Evolutionary conservation across 768 basidiomycete species (phyloP).

Genomic region (Tulasnella calospora): DNA sequence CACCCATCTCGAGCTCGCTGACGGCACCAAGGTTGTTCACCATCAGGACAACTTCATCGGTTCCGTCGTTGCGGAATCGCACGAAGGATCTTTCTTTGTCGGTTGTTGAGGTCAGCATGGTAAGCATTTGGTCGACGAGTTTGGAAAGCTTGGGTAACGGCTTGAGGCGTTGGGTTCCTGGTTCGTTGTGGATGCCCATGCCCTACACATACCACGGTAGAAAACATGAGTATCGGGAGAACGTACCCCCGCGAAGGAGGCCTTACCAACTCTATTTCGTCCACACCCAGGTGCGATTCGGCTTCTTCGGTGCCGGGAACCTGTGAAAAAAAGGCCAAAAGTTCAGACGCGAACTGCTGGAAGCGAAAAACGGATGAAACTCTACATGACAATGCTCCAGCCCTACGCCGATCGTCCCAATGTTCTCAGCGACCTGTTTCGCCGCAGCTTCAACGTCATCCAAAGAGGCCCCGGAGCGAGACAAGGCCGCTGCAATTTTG

Average conservation of each 20-base stretch:
- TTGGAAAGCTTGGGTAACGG: constrained; percentile 66
- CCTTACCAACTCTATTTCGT: constrained; percentile 78
- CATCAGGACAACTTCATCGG: constrained; percentile 68
- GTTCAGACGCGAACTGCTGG: neutral
- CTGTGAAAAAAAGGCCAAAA: constrained; percentile 36
- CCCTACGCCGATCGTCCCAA: constrained; percentile 81
- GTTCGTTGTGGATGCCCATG: constrained; percentile 79
- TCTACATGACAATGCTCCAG: constrained; percentile 82
- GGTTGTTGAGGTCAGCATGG: constrained; percentile 61
- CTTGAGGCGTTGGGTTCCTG: constrained; percentile 61
- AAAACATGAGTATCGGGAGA: neutral
- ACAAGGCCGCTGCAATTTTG: constrained; percentile 84
- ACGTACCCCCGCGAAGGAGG: neutral
- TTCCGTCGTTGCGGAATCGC: constrained; percentile 56
- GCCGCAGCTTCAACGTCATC: constrained; percentile 64
- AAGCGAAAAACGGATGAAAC: constrained; percentile 8
- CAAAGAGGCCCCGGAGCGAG: constrained; percentile 59
- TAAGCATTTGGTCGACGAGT: constrained; percentile 65
- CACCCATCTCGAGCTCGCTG: constrained; percentile 50
- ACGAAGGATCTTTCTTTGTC: constrained; percentile 77
- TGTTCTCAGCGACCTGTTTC: constrained; percentile 56
- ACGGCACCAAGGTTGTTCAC: constrained; percentile 57
- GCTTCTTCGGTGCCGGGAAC: constrained; percentile 69
- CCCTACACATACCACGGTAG: neutral
- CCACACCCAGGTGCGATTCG: constrained; percentile 50